A percentile compares a stretch with the other conserved stretches of the same genome.
phyloP scores from a whole-genome alignment of 1,139 yeast genomes.

The Taiozyma sp. region DNA sequence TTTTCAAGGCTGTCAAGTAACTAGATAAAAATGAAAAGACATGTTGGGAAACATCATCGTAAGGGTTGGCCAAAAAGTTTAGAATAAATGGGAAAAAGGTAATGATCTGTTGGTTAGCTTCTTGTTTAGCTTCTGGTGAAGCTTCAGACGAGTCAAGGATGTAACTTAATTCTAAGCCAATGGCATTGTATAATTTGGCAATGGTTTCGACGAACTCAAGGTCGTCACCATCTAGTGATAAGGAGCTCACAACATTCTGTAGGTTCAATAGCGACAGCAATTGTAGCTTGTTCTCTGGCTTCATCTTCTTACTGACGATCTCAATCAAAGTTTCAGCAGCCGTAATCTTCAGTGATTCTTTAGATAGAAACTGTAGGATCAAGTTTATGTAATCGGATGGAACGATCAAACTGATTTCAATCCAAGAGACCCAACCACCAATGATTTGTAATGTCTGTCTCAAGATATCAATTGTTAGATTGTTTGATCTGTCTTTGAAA shows the following conservation, averaged over 20 bases:
- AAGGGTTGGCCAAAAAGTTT: constrained; percentile 70
- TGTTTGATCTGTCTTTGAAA: constrained; percentile 20
- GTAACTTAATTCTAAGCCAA: constrained; percentile 70
- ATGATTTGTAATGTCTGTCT: constrained; percentile 61
- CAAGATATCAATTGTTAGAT: constrained; percentile 42
- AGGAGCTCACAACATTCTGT: constrained; percentile 45
- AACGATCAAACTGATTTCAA: constrained; percentile 79
- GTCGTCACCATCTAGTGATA: constrained; percentile 33
- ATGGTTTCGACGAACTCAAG: constrained; percentile 73
- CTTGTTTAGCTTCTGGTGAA: constrained; percentile 28
- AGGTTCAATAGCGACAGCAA: constrained; percentile 66
- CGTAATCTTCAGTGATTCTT: constrained; percentile 44
- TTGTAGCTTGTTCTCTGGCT: constrained; percentile 78
- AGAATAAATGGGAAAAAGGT: constrained; percentile 71
- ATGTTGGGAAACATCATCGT: constrained; percentile 83
- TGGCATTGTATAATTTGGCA: constrained; percentile 69
- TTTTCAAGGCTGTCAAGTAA: constrained; percentile 68
- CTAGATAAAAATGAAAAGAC: constrained; percentile 78
- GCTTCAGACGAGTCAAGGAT: constrained; percentile 49
- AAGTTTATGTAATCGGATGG: constrained; percentile 58
- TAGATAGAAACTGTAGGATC: constrained; percentile 59
- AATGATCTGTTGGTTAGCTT: constrained; percentile 46
- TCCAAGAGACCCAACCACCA: constrained; percentile 93
- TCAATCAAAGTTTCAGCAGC: constrained; percentile 77
- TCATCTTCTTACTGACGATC: constrained; percentile 88